Conservation (phyloP, 768 basidiomycete species). For the Nidularia sp. region DNA sequence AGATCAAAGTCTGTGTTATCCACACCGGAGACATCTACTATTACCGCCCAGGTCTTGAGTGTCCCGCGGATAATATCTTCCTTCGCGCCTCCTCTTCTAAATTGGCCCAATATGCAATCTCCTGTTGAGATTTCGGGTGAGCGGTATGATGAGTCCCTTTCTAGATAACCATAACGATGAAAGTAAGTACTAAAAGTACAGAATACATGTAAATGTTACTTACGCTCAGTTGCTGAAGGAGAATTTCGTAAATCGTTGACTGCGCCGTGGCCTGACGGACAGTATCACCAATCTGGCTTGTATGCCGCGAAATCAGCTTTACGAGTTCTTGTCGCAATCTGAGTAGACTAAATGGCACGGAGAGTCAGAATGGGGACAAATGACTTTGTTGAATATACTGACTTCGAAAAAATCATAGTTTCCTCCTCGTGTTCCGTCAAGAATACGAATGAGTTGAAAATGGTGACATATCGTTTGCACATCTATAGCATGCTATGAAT, state of each 20-base stretch:
- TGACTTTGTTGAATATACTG: slow-evolving; percentile 14
- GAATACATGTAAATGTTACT: slow-evolving; percentile 19
- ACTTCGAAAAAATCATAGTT: slow-evolving; percentile 97
- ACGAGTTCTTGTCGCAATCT: slow-evolving; percentile 83
- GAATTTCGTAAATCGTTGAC: slow-evolving; percentile 67
- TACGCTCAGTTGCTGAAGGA: slow-evolving; percentile 77
- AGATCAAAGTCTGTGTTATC: too few species aligned
- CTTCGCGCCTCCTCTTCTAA: slow-evolving; percentile 77
- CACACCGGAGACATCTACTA: too few species aligned
- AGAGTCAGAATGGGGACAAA: slow-evolving; percentile 1
- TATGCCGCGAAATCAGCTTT: slow-evolving; percentile 71
- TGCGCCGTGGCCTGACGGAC: slow-evolving; percentile 64
- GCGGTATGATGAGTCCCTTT: slow-evolving; percentile 65
- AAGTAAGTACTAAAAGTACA: background rate
- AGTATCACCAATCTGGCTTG: slow-evolving; percentile 59
- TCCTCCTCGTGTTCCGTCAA: slow-evolving; percentile 85
- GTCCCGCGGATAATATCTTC: slow-evolving; percentile 45
- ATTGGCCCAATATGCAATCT: slow-evolving; percentile 83
- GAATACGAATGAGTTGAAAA: slow-evolving; percentile 82
- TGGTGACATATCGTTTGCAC: slow-evolving; percentile 67
- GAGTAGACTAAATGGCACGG: slow-evolving; percentile 49
- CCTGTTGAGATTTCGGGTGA: slow-evolving; percentile 83
- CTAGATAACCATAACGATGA: slow-evolving; percentile 22
- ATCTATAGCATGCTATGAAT: slow-evolving; percentile 35
- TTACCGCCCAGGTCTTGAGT: slow-evolving; percentile 15